Base-by-base conservation (phyloP, 2,329 filamentous ascomycete species). In the Colletotrichum tabaci region DNA sequence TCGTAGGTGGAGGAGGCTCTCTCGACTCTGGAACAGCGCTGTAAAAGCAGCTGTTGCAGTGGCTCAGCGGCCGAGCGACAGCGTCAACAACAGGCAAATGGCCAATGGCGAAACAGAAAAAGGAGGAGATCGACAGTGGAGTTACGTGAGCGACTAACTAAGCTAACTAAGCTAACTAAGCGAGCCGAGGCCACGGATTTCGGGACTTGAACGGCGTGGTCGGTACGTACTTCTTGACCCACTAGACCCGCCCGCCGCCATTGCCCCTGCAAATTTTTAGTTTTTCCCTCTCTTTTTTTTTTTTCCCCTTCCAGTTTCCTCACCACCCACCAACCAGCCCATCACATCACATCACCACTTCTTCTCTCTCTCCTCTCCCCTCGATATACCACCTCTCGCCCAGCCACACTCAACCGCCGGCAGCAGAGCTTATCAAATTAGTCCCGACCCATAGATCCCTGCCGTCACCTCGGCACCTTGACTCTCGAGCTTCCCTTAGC, bases 171-270 rank as follows among this genome's bases (percentile, higher is more conserved):
- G 26, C 30, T 30, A 30, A 30, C 30, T 30, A 30, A 30, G 30
- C 61, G 53, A 62, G 64, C 68, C 65, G 68, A 71, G 65, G 68
- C 65, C 50, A 71, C 68, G 68, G 68, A 53, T 35, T 71, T 71
- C 68, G 68, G 68, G 65, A 44, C 44, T 60, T 63, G 64, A 13
- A 23, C 42, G 10, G 16, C 42, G 44, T 49, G 15, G 16, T 18
- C 61, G 5, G 46, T 49, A 61, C 46, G 58, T 61, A 52, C 30
- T 21, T 1, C 2, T 2, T 9, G 30, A 16, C n/a, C 58, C 58
- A 50, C 58, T 40, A 30, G 30, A 30, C 8, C 18, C 26, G 8
- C 30, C 8, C 57, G 26, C 42, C 30, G 30, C 52, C 52, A 7
- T 9, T 40, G n/a, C 13, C 10, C 10, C 61, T 63, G 23, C 23